Percentiles rank a stretch among this genome's conserved stretches.
Conservation (phyloP, 257 asterid genomes). For the Przewalskia tangutica region DNA sequence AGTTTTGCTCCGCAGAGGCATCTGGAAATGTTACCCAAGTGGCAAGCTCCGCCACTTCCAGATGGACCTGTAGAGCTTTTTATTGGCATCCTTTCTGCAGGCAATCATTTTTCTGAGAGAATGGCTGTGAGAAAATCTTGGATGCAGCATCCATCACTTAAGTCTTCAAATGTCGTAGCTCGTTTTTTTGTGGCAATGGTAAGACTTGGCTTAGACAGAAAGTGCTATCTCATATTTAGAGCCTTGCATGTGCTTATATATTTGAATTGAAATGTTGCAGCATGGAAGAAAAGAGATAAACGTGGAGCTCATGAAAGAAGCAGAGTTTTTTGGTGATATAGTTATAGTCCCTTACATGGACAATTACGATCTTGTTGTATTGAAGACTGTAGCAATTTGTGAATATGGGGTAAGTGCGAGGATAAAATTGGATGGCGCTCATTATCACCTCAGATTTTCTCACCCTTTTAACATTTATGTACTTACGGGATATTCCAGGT, state of each 20-base stretch:
- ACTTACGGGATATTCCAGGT: constrained; percentile 36
- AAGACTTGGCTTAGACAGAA: constrained; percentile 9
- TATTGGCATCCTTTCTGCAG: constrained; percentile 88
- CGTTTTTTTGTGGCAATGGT: constrained; percentile 96
- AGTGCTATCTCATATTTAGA: background rate
- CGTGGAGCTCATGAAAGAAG: constrained; percentile 81
- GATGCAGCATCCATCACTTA: constrained; percentile 64
- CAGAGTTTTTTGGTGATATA: constrained; percentile 80
- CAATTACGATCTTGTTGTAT: constrained; percentile 88
- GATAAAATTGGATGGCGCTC: background rate
- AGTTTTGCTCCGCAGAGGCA: constrained; percentile 66
- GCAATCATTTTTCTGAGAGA: constrained; percentile 92
- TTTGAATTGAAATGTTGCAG: constrained; percentile 30
- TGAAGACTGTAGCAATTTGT: constrained; percentile 87
- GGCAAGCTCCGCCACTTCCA: constrained; percentile 74
- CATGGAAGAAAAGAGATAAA: constrained; percentile 82
- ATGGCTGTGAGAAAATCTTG: constrained; percentile 96
- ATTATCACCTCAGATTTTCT: background rate
- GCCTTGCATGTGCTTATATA: constrained; percentile 10
- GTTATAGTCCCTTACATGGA: constrained; percentile 93
- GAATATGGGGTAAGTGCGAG: constrained; percentile 82
- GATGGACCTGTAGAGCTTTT: constrained; percentile 67
- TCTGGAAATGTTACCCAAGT: constrained; percentile 54
- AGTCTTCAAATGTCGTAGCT: constrained; percentile 54
- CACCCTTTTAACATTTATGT: background rate